phyloP scores from a whole-genome alignment of 2,329 filamentous ascomycete genomes.

The Cladosporium halotolerans region DNA sequence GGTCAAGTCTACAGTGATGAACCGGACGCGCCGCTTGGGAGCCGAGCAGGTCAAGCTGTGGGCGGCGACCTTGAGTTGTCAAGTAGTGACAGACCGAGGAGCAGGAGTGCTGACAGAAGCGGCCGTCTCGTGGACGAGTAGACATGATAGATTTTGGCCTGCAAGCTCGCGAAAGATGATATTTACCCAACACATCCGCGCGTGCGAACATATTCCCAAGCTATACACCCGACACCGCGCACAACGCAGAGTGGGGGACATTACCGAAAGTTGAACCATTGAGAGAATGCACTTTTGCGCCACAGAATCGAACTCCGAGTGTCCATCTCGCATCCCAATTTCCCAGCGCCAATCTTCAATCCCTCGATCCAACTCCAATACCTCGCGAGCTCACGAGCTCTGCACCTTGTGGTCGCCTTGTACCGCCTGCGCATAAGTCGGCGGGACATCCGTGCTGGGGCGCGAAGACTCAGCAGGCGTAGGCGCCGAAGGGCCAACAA shows the following conservation, averaged over 20 bases:
- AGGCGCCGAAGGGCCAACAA: slow-evolving; percentile 24
- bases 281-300: no score
- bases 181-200: no score
- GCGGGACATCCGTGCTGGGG: slow-evolving; percentile 52
- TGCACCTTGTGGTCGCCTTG: slow-evolving; percentile 83
- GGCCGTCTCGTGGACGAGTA: not conserved
- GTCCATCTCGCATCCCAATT: not conserved
- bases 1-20: slow-evolving; percentile 24
- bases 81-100: slow-evolving; percentile 2
- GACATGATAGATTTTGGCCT: not conserved
- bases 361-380: not conserved
- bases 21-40: slow-evolving; percentile 24
- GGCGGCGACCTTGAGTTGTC: slow-evolving; percentile 4
- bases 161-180: no score
- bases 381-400: slow-evolving; percentile 32
- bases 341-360: no score
- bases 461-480: slow-evolving; percentile 38
- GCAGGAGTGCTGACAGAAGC: slow-evolving; percentile 5
- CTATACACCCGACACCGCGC: no score
- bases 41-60: not conserved
- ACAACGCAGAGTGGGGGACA: no score
- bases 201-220: no score
- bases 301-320: no score
- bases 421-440: slow-evolving; percentile 84
- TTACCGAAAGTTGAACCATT: no score